phyloP scores from a whole-genome alignment of 208 protist genomes.

The Wallacemonas sp. region DNA sequence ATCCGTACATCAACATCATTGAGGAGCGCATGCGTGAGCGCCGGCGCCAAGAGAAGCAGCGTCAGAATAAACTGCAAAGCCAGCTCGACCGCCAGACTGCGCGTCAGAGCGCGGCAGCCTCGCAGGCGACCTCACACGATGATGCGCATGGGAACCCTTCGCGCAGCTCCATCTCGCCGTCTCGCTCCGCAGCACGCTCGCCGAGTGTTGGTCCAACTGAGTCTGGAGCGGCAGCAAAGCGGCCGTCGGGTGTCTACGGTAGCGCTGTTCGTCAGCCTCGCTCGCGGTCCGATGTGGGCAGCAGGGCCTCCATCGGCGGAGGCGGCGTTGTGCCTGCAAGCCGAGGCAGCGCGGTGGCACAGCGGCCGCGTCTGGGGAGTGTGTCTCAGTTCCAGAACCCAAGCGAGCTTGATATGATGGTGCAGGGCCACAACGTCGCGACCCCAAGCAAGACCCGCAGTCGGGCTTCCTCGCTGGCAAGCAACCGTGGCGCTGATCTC shows the following conservation, averaged over 20 bases:
- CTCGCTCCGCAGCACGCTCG: neutral
- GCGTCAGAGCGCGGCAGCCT: neutral
- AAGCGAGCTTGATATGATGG: constrained; percentile 14
- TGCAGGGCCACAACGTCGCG: constrained; percentile 23
- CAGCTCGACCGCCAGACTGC: constrained; percentile 7
- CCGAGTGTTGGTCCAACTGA: neutral
- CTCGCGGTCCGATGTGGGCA: neutral
- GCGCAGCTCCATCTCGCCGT: neutral
- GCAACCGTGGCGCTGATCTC: constrained; percentile 12
- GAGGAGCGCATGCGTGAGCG: constrained; percentile 46
- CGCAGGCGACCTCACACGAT: neutral
- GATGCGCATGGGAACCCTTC: neutral
- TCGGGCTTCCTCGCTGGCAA: constrained; percentile 20
- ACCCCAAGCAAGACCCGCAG: constrained; percentile 14
- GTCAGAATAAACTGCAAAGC: constrained; percentile 22
- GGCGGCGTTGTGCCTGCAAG: no score
- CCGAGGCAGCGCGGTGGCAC: neutral
- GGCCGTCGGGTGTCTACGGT: neutral
- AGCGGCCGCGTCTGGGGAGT: neutral
- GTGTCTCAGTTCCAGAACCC: neutral
- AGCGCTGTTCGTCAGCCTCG: neutral
- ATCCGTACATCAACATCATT: constrained; percentile 38
- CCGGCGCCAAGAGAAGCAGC: constrained; percentile 26
- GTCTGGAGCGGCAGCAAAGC: neutral
- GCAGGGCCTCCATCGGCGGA: neutral